A percentile compares a stretch with the other conserved stretches of the same genome.
Conservation (phyloP, 2,329 filamentous ascomycete genomes). For the Hymenoscyphus fraxineus region DNA sequence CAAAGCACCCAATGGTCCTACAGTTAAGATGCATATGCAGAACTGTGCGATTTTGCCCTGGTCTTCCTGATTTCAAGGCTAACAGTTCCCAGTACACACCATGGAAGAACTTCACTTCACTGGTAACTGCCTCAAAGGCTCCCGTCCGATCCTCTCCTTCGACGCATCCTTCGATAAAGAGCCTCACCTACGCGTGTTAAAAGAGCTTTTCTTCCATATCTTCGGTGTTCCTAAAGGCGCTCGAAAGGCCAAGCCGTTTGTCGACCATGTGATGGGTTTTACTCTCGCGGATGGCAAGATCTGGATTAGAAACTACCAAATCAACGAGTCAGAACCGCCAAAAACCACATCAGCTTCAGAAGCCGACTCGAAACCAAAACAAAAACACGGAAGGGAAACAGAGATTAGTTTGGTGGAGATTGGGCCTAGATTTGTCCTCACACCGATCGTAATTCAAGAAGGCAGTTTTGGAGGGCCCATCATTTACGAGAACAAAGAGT, state of each 20-base stretch:
- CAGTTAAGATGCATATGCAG: conserved; percentile 69
- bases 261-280: conserved; percentile 93
- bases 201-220: conserved; percentile 83
- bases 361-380: conserved; percentile 44
- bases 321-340: conserved; percentile 73
- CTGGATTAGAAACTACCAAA: conserved; percentile 94
- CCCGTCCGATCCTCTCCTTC: conserved; percentile 85
- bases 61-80: conserved; percentile 26
- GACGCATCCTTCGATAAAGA: conserved; percentile 80
- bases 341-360: conserved; percentile 38
- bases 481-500: conserved; percentile 97
- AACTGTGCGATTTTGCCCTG: conserved; percentile 49
- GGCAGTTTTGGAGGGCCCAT: conserved; percentile 93
- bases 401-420: conserved; percentile 87
- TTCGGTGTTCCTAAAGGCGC: conserved; percentile 90
- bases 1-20: conserved; percentile 69
- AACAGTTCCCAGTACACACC: conserved; percentile 66
- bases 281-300: conserved; percentile 89
- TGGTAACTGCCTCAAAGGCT: conserved; percentile 94
- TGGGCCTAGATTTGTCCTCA: conserved; percentile 87
- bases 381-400: conserved; percentile 57
- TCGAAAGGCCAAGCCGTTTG: conserved; percentile 88
- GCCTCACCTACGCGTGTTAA: conserved; percentile 76
- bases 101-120: conserved; percentile 97
- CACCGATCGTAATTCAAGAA: conserved; percentile 92